phyloP scores from a whole-genome alignment of 2,329 filamentous ascomycete species.

The Ceratocystis alfenasii region DNA sequence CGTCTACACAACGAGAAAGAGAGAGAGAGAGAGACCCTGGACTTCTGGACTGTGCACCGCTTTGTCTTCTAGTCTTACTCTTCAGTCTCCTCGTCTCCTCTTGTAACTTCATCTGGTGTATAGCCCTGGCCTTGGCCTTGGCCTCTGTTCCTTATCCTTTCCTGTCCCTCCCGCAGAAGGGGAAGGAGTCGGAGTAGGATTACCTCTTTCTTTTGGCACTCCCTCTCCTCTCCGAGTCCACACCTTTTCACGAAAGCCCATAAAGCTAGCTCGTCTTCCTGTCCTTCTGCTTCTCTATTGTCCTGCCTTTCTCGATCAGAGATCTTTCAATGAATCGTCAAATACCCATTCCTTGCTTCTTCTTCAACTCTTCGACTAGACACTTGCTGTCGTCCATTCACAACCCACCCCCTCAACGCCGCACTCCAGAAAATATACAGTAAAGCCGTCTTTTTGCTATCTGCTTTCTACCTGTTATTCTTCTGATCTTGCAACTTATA shows the following conservation, averaged over 20 bases:
- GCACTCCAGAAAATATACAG: constrained; percentile 6
- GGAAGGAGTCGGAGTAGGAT: constrained; percentile 2
- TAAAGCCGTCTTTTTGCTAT: background rate
- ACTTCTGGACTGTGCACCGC: background rate
- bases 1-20: background rate
- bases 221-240: background rate
- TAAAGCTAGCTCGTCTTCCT: constrained; percentile 8
- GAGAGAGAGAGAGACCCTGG: background rate
- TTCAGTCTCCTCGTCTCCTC: background rate
- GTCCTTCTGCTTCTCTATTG: background rate
- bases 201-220: background rate
- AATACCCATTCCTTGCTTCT: constrained; percentile 12
- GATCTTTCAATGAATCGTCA: constrained; percentile 13
- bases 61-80: background rate
- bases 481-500: background rate
- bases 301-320: constrained; percentile 9
- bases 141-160: background rate
- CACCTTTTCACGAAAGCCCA: background rate
- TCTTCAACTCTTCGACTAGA: constrained; percentile 11
- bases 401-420: constrained; percentile 8
- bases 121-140: background rate
- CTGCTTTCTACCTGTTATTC: background rate
- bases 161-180: constrained; percentile 3
- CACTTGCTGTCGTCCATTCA: constrained; percentile 12
- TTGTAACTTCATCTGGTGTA: background rate